Conservation (phyloP, 2,329 filamentous ascomycete species). For the Sarocladium oryzae region DNA sequence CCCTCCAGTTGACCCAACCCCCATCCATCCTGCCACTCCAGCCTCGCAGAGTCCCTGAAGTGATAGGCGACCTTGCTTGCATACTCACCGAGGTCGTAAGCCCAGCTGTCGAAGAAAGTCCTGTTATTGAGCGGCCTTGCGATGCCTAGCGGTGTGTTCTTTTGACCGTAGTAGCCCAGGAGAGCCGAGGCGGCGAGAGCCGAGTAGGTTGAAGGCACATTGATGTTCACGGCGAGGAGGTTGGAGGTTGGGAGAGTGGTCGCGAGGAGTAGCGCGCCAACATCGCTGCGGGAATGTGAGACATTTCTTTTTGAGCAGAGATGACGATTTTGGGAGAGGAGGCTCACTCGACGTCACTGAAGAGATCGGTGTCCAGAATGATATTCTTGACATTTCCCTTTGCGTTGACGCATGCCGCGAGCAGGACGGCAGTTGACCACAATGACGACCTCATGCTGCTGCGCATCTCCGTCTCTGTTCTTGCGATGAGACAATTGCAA, state of each 20-base stretch:
- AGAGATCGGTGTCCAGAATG: constrained; percentile 41
- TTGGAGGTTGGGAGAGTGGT: constrained; percentile 28
- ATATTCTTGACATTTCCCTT: constrained; percentile 15
- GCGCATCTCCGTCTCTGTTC: not conserved
- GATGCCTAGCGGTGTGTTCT: constrained; percentile 30
- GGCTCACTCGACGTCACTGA: constrained; percentile 38
- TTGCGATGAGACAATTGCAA: not conserved
- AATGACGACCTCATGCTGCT: not conserved
- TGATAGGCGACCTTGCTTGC: constrained; percentile 38
- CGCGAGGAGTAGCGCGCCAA: constrained; percentile 34
- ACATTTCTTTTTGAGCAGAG: not conserved
- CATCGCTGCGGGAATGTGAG: constrained; percentile 25
- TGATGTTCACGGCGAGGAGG: constrained; percentile 35
- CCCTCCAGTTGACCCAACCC: constrained; percentile 12
- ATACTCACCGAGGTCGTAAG: constrained; percentile 35
- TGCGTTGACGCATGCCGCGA: not conserved
- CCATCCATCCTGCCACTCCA: constrained; percentile 3
- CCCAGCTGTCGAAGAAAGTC: constrained; percentile 36
- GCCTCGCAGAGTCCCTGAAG: constrained; percentile 16
- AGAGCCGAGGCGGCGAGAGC: constrained; percentile 33
- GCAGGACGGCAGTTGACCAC: not conserved
- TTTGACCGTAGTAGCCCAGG: constrained; percentile 33
- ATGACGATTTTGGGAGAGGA: not conserved
- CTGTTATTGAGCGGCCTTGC: constrained; percentile 32
- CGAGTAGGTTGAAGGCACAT: constrained; percentile 34